Conservation (phyloP, 495 filamentous ascomycete species). For the Xylaria curta region DNA sequence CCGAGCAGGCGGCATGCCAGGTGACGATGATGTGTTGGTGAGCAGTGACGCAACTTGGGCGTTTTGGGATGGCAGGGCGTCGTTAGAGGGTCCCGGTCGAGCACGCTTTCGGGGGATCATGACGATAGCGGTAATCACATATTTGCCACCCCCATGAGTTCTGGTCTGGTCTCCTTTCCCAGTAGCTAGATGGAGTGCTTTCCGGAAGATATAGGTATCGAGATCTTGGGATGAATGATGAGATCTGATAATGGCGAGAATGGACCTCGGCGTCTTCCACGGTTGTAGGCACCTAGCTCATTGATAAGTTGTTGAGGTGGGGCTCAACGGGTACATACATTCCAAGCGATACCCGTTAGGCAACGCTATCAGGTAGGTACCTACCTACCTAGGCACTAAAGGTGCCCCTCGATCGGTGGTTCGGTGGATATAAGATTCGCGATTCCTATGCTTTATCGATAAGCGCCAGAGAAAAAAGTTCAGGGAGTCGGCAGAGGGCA, state of each 20-base stretch:
- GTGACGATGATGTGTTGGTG: constrained; percentile 24
- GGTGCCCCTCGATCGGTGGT: constrained; percentile 2
- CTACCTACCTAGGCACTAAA: background rate
- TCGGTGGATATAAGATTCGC: background rate
- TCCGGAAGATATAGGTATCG: background rate
- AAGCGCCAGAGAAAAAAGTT: constrained; percentile 27
- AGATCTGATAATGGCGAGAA: background rate
- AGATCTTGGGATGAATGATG: constrained; percentile 1
- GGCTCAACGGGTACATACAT: background rate
- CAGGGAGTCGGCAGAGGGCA: constrained; percentile 2
- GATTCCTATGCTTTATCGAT: constrained; percentile 26
- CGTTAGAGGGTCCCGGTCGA: constrained; percentile 59
- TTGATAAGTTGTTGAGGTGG: background rate
- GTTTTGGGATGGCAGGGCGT: constrained; percentile 38
- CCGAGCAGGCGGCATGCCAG: constrained; percentile 31
- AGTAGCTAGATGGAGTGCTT: background rate
- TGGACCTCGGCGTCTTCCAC: background rate
- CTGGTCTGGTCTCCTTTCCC: background rate
- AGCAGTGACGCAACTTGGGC: constrained; percentile 42
- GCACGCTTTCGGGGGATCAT: constrained; percentile 70
- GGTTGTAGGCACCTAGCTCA: too few relatives aligned
- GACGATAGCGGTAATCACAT: constrained; percentile 19
- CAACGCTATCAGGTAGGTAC: background rate
- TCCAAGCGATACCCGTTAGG: background rate
- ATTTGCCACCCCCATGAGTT: constrained; percentile 14